Conservation (phyloP, 768 basidiomycete species). For the Plicaturopsis crispa region DNA sequence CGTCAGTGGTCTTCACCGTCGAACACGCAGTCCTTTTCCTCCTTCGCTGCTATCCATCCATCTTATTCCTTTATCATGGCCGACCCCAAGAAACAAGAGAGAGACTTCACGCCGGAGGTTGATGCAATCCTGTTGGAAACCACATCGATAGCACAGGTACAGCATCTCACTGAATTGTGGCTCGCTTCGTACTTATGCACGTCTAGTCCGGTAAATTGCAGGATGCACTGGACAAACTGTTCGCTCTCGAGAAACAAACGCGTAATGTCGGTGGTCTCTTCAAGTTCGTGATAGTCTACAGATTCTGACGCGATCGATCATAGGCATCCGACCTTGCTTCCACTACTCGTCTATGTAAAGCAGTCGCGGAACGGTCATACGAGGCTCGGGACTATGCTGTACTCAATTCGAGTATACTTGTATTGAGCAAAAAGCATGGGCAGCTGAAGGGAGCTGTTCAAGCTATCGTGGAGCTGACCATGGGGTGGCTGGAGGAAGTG, state of each 20-base stretch:
- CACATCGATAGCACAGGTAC: conserved; percentile 65
- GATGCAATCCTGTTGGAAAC: conserved; percentile 66
- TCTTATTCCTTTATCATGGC: conserved; percentile 41
- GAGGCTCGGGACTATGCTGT: conserved; percentile 60
- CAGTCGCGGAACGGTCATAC: conserved; percentile 66
- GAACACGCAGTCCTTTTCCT: background rate
- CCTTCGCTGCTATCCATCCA: background rate
- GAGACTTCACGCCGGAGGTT: conserved; percentile 83
- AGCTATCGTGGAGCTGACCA: conserved; percentile 83
- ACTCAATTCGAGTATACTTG: conserved; percentile 60
- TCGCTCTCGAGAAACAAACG: conserved; percentile 89
- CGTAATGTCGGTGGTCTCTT: conserved; percentile 64
- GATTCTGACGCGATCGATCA: too few species aligned
- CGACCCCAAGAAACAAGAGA: conserved; percentile 78
- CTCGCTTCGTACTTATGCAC: conserved; percentile 8
- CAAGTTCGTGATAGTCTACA: conserved; percentile 1
- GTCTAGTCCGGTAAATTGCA: conserved; percentile 72
- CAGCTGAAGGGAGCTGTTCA: conserved; percentile 89
- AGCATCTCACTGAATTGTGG: background rate
- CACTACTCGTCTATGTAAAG: conserved; percentile 80
- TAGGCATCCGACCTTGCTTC: conserved; percentile 91
- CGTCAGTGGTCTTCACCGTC: background rate
- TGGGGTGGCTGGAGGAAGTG: conserved; percentile 76
- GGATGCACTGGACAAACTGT: conserved; percentile 84
- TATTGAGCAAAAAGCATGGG: conserved; percentile 92